Percentiles rank a stretch among this genome's conserved stretches.
These are phyloP conservation scores for Colletotrichum simmondsii DNA, from an alignment of 2,329 filamentous ascomycete genomes.

Conservation along the genomic window DNA sequence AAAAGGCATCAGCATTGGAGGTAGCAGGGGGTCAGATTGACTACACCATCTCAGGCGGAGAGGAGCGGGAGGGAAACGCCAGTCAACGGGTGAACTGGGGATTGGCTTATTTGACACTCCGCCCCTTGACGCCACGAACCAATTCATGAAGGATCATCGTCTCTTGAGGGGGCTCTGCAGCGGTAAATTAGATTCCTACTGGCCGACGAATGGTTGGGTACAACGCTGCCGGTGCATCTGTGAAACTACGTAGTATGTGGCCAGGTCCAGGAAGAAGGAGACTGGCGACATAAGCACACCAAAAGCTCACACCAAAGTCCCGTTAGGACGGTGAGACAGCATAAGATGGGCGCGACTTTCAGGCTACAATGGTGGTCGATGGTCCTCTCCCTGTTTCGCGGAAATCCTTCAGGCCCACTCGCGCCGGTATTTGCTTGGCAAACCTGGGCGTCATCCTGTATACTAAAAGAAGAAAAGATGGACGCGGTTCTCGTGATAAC, in stretches of 20 bases:
- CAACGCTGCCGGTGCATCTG: constrained; percentile 1
- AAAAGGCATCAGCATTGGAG: neutral
- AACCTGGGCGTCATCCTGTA: constrained; percentile 2
- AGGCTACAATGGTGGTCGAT: neutral
- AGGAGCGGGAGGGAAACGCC: constrained; percentile 17
- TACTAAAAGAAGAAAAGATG: constrained; percentile 9
- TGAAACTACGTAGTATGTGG: neutral
- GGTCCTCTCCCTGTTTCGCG: neutral
- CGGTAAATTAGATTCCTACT: neutral
- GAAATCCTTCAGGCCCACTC: constrained; percentile 25
- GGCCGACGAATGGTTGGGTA: neutral
- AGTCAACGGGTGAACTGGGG: neutral
- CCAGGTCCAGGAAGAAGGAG: neutral
- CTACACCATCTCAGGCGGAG: constrained; percentile 9
- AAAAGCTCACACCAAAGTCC: neutral
- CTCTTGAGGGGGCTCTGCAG: constrained; percentile 9
- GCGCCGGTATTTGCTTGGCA: constrained; percentile 10
- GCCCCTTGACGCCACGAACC: constrained; percentile 20
- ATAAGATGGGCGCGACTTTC: neutral
- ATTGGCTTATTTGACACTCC: constrained; percentile 5
- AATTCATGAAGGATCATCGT: constrained; percentile 16
- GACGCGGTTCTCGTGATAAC: neutral
- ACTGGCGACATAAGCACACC: constrained; percentile 7
- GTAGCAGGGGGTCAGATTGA: neutral
- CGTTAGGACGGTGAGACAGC: neutral